Conservation (phyloP, 75 land plant genomes). For the Pinus taeda region DNA sequence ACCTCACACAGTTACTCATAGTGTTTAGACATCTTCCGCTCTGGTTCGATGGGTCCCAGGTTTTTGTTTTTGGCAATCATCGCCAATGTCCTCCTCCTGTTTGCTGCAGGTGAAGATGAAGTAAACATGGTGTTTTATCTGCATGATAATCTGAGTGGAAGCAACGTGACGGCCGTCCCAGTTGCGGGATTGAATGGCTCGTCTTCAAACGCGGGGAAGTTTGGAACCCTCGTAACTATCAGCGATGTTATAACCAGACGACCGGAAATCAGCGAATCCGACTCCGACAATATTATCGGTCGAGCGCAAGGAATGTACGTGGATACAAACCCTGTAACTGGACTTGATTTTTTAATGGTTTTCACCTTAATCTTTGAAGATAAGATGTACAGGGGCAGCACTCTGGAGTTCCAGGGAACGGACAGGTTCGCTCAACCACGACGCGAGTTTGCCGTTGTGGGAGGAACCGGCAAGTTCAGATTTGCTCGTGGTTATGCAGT, state of each 20-base stretch:
- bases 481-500: conserved; percentile 22
- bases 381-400: conserved; percentile 15
- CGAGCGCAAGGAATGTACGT: background rate
- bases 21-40: too few relatives aligned
- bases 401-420: conserved; percentile 14
- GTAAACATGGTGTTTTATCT: background rate
- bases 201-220: background rate
- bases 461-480: conserved; percentile 5
- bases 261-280: background rate
- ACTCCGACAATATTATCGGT: background rate
- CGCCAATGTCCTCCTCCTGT: too few relatives aligned
- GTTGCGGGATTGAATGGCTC: background rate
- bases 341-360: background rate
- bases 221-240: background rate
- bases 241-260: background rate
- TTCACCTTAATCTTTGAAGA: background rate
- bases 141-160: background rate
- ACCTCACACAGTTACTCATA: too few relatives aligned
- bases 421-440: background rate
- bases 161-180: background rate
- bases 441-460: conserved; percentile 23
- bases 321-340: background rate
- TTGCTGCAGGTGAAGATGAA: too few relatives aligned
- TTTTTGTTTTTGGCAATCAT: too few relatives aligned
- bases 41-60: too few relatives aligned